These are phyloP conservation scores for Trypanosoma rangeli DNA, from an alignment of 208 protist genomes.

Conservation along the genomic window DNA sequence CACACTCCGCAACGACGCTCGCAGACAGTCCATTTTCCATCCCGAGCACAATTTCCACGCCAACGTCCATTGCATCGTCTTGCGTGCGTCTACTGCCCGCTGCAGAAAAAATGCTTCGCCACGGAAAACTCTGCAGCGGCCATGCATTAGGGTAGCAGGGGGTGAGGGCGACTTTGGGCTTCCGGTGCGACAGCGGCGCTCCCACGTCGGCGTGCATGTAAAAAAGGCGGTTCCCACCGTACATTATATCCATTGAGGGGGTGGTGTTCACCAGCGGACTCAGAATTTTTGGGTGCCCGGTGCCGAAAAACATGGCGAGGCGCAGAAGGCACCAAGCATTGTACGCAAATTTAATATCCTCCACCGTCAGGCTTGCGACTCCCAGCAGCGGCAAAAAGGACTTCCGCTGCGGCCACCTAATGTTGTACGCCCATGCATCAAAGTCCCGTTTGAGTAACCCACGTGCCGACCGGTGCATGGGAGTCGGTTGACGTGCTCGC, in stretches of 20 bases:
- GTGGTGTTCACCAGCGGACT: slow-evolving; percentile 47
- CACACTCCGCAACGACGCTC: slow-evolving; percentile 35
- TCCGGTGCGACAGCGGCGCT: slow-evolving; percentile 18
- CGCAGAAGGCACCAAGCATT: slow-evolving; percentile 83
- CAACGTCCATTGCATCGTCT: not conserved
- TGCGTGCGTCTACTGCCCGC: not conserved
- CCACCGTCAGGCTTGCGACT: slow-evolving; percentile 49
- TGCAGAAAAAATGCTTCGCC: slow-evolving; percentile 8
- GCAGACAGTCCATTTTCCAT: slow-evolving; percentile 84
- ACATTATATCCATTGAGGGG: slow-evolving; percentile 73
- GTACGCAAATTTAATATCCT: slow-evolving; percentile 89
- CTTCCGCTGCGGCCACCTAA: slow-evolving; percentile 52
- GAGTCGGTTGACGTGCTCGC: not conserved
- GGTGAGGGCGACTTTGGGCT: slow-evolving; percentile 59
- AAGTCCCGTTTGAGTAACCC: slow-evolving; percentile 52
- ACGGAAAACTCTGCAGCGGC: slow-evolving; percentile 50
- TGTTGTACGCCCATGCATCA: slow-evolving; percentile 79
- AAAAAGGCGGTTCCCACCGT: slow-evolving; percentile 69
- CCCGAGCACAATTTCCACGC: slow-evolving; percentile 70
- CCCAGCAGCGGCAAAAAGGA: slow-evolving; percentile 35
- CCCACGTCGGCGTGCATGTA: slow-evolving; percentile 57
- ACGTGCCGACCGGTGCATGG: slow-evolving; percentile 1
- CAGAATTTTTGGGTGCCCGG: slow-evolving; percentile 62
- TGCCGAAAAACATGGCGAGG: slow-evolving; percentile 75
- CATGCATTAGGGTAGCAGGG: slow-evolving; percentile 53